Base-by-base conservation (phyloP, 176 grass and related monocot genomes). In the Luzula sylvatica region DNA sequence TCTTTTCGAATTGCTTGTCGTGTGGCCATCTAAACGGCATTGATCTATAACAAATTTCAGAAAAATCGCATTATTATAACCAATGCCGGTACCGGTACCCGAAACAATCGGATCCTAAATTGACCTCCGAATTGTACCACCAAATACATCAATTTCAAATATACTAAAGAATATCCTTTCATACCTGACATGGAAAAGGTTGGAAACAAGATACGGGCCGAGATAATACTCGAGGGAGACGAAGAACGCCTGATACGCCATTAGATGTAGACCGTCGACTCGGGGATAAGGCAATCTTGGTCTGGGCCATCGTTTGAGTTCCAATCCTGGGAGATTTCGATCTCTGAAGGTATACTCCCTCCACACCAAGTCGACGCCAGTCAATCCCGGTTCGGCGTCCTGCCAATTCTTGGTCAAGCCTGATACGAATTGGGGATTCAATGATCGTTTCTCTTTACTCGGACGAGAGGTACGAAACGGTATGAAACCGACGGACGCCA, bases 101-200 rank as follows among this genome's bases (percentile, higher is more conserved):
- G 8, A 18, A 39, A 11, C 28, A 38, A 6, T 57, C 6, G 20
- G 38, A 57, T 15, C 7, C n/a, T 29, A 44, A n/a, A n/a, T n/a
- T n/a, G n/a, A n/a, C n/a, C 6, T 28, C 30, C n/a, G 21, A 40
- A 38, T 58, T 17, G 3, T 38, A 2, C 9, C 25, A 11, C 5
- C n/a, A 35, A 1, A 20, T 3, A 24, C 15, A 42, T 24, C 4
- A 15, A 5, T 17, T 12, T 13, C 20, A 26, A 42, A 15, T 13
- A 20, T 61, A 14, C 15, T 42, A 7, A 7, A 61, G 35, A 25
- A 11, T 19, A 11, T 42, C 35, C 8, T 1, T 4, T 17, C 26
- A 1, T 64, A 64, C 59, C 59, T 64, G 42, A 64, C 28, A 32
- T 30, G 8, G 29, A 64, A 64, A 4, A 64, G 15, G 11, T 64